Evolutionary conservation across 257 asterid genomes (phyloP).

Genomic region (Coffea canephora): DNA sequence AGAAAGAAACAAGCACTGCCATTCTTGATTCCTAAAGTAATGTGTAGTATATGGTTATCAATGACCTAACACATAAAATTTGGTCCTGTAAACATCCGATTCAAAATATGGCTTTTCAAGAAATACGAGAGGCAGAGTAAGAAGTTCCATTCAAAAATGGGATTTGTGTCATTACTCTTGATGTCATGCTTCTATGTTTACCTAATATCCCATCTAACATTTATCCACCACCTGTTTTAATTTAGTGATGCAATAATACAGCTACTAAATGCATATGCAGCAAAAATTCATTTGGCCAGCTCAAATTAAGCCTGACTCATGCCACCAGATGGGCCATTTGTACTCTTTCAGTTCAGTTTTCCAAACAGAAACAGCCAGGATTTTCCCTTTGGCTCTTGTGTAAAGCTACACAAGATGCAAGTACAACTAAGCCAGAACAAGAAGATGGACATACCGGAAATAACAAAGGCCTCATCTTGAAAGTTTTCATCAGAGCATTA

Average conservation of each 20-base stretch:
- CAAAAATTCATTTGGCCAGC: neutral
- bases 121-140: too few relatives aligned
- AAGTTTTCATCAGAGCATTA: slow-evolving; percentile 91
- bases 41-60: neutral
- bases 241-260: neutral
- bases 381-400: neutral
- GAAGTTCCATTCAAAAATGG: too few relatives aligned
- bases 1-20: too few relatives aligned
- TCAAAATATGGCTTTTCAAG: too few relatives aligned
- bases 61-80: neutral
- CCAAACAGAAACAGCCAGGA: neutral
- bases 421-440: slow-evolving; percentile 5
- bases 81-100: too few relatives aligned
- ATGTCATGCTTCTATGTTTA: neutral
- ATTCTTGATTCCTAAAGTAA: neutral
- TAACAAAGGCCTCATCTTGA: slow-evolving; percentile 93
- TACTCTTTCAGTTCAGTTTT: neutral
- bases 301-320: neutral
- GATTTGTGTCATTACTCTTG: neutral
- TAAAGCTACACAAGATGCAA: neutral
- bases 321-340: neutral
- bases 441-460: slow-evolving; percentile 68
- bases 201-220: neutral
- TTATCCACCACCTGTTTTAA: neutral
- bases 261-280: too few relatives aligned